Evolutionary conservation across 148 eudicot species (phyloP).

Genomic region (Nyssa sinensis): DNA sequence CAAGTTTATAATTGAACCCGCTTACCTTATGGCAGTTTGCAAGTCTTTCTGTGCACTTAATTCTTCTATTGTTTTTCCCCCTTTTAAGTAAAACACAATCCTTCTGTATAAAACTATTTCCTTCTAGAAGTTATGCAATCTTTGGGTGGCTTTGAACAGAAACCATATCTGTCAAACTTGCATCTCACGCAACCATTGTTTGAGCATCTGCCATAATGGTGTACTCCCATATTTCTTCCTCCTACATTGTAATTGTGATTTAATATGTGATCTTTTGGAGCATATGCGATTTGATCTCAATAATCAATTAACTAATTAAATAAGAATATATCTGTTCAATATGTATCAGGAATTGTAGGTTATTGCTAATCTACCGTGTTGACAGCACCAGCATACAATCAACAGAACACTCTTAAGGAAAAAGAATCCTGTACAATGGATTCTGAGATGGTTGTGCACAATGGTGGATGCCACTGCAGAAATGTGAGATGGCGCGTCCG

Average conservation of each 20-base stretch:
- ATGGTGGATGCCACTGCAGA: conserved; percentile 86
- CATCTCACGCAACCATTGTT: background rate
- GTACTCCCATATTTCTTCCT: background rate
- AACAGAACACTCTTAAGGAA: background rate
- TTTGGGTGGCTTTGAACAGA: background rate
- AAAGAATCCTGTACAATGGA: conserved; percentile 21
- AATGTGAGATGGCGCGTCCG: conserved; percentile 58
- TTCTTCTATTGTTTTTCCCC: too few species aligned
- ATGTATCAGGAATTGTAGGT: background rate
- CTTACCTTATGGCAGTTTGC: too few species aligned
- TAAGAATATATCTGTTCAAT: background rate
- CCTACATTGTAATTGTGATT: background rate
- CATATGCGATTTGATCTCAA: background rate
- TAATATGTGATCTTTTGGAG: background rate
- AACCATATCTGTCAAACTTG: background rate
- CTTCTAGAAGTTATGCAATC: too few species aligned
- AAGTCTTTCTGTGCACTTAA: too few species aligned
- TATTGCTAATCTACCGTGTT: background rate
- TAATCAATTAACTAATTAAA: too few species aligned
- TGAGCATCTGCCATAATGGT: background rate
- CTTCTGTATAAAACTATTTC: too few species aligned
- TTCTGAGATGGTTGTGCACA: conserved; percentile 45
- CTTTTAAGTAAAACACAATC: too few species aligned
- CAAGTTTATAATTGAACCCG: too few species aligned
- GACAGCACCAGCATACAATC: background rate